A percentile compares a stretch with the other conserved stretches of the same genome.
Conservation (phyloP, 116 monocot species). For the Zostera marina region DNA sequence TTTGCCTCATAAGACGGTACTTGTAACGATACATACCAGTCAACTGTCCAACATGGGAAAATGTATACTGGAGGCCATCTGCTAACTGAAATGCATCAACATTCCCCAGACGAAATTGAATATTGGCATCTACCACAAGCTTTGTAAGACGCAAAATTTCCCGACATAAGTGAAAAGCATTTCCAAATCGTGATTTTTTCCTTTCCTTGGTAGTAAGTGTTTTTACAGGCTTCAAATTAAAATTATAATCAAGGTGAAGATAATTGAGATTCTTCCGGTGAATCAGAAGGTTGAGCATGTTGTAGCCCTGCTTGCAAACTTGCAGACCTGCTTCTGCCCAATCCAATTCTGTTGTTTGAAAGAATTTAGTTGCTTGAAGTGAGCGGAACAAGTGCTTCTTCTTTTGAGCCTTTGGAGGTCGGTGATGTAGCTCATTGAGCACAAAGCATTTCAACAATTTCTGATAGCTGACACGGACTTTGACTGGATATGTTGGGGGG, state of each 20-base stretch:
- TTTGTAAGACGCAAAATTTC: constrained; percentile 37
- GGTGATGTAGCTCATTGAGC: constrained; percentile 86
- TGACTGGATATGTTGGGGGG: constrained; percentile 62
- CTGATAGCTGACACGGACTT: constrained; percentile 86
- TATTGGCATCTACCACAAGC: constrained; percentile 47
- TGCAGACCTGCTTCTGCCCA: constrained; percentile 98
- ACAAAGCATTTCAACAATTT: constrained; percentile 95
- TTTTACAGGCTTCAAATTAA: constrained; percentile 96
- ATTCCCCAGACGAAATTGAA: constrained; percentile 40
- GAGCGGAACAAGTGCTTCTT: constrained; percentile 91
- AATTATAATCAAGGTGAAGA: constrained; percentile 96
- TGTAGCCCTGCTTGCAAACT: constrained; percentile 98
- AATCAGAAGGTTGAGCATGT: constrained; percentile 92
- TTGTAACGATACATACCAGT: constrained; percentile 99
- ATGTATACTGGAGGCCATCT: constrained; percentile 39
- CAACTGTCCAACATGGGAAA: constrained; percentile 43
- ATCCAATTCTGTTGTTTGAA: constrained; percentile 89
- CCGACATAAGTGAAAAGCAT: constrained; percentile 77
- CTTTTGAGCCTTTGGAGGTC: constrained; percentile 97
- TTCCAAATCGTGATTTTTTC: constrained; percentile 97
- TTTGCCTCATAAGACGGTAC: constrained; percentile 91
- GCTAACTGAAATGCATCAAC: constrained; percentile 45
- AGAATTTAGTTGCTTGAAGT: constrained; percentile 91
- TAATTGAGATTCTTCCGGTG: constrained; percentile 97
- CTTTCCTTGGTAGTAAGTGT: constrained; percentile 97